phyloP scores from a whole-genome alignment of 306 rosid species.

The Vigna hirtella region DNA sequence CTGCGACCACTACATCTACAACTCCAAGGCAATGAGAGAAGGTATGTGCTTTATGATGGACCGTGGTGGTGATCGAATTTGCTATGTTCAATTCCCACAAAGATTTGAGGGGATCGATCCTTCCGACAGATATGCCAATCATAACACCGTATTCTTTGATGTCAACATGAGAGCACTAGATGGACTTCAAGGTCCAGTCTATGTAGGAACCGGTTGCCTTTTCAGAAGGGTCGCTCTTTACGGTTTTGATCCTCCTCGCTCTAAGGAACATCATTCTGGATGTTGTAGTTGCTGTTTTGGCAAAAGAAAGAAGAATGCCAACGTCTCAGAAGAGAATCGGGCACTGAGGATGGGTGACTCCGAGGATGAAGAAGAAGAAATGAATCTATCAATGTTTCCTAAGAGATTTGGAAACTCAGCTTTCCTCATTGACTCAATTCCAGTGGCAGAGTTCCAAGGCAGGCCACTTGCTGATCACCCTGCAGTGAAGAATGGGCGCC shows the following conservation, averaged over 20 bases:
- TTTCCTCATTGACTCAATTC: slow-evolving; percentile 90
- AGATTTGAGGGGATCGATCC: slow-evolving; percentile 98
- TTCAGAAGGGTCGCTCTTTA: slow-evolving; percentile 90
- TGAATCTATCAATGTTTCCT: slow-evolving; percentile 81
- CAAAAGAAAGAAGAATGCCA: slow-evolving; percentile 59
- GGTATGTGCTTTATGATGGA: slow-evolving; percentile 99
- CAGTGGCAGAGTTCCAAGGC: slow-evolving; percentile 97
- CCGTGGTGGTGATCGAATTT: slow-evolving; percentile 94
- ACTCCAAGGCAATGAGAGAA: slow-evolving; percentile 94
- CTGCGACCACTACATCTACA: slow-evolving; percentile 89
- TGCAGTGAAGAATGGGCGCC: slow-evolving; percentile 91
- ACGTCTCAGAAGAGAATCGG: slow-evolving; percentile 71
- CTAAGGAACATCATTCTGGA: slow-evolving; percentile 71
- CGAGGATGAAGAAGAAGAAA: slow-evolving; percentile 74
- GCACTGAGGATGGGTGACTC: slow-evolving; percentile 87
- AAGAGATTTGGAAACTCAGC: slow-evolving; percentile 92
- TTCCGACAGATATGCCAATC: slow-evolving; percentile 96
- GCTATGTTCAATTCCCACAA: slow-evolving; percentile 98
- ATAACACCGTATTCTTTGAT: slow-evolving; percentile 96
- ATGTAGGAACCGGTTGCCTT: slow-evolving; percentile 96
- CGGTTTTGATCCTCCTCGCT: slow-evolving; percentile 94
- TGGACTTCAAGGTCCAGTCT: slow-evolving; percentile 96
- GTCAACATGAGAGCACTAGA: slow-evolving; percentile 98
- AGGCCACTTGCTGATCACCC: slow-evolving; percentile 99
- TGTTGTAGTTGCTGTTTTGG: slow-evolving; percentile 66